A percentile compares a stretch with the other conserved stretches of the same genome.
Conservation (phyloP, 2,329 filamentous ascomycete genomes). For the Ophiostoma perfectum region DNA sequence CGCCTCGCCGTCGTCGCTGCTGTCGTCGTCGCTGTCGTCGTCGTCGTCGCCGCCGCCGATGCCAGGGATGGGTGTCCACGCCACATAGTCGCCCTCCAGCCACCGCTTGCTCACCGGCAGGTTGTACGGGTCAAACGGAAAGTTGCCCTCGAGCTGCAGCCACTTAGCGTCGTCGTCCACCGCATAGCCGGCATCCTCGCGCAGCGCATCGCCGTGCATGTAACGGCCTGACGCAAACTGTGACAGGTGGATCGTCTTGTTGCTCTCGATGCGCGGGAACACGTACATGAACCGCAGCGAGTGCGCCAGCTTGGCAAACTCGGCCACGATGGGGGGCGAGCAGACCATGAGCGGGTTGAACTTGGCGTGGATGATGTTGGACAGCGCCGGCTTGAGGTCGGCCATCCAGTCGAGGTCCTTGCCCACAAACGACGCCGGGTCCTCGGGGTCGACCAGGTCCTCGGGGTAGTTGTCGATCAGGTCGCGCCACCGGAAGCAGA, state of each 20-base stretch:
- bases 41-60: conserved; percentile 55
- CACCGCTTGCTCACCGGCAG: conserved; percentile 80
- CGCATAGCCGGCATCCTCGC: conserved; percentile 45
- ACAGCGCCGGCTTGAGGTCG: conserved; percentile 66
- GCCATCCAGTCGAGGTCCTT: conserved; percentile 75
- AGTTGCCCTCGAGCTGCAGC: conserved; percentile 87
- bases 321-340: conserved; percentile 79
- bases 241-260: conserved; percentile 80
- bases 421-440: conserved; percentile 54
- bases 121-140: conserved; percentile 95
- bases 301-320: conserved; percentile 83
- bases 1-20: conserved; percentile 26
- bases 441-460: conserved; percentile 57
- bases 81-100: conserved; percentile 78
- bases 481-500: conserved; percentile 97
- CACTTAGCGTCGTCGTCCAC: conserved; percentile 67
- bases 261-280: conserved; percentile 79
- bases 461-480: conserved; percentile 61
- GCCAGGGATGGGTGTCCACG: conserved; percentile 71
- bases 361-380: conserved; percentile 73
- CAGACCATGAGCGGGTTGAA: conserved; percentile 96
- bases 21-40: conserved; percentile 41
- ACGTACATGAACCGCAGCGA: conserved; percentile 87
- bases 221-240: conserved; percentile 58
- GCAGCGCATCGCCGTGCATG: conserved; percentile 46